A percentile compares a stretch with the other conserved stretches of the same genome.
These are phyloP conservation scores for Penicillium fimorum DNA, from an alignment of 495 filamentous ascomycete genomes.

Conservation along the genomic window DNA sequence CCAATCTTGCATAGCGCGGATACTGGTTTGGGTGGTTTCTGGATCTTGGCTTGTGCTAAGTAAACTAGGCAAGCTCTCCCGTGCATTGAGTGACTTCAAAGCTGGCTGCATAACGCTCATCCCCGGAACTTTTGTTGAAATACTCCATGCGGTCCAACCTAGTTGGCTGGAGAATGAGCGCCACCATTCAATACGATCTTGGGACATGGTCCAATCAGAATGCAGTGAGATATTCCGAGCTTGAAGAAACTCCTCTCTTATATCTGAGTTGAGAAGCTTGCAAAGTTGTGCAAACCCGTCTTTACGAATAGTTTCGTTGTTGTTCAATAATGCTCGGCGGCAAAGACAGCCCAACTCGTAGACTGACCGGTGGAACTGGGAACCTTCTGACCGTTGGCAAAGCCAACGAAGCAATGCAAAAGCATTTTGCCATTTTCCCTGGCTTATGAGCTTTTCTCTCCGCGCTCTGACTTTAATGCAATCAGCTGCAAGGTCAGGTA, in stretches of 20 bases:
- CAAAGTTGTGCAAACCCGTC: too few species aligned
- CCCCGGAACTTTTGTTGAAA: slow-evolving; percentile 11
- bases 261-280: too few species aligned
- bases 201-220: too few species aligned
- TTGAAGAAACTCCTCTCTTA: too few species aligned
- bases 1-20: slow-evolving; percentile 11
- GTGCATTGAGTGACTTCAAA: slow-evolving; percentile 13
- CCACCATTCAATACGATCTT: slow-evolving; percentile 18
- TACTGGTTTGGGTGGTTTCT: too few species aligned
- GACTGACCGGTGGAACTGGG: slow-evolving; percentile 28
- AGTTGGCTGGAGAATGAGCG: slow-evolving; percentile 22
- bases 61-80: too few species aligned
- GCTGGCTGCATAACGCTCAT: slow-evolving; percentile 4
- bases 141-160: slow-evolving; percentile 33
- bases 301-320: slow-evolving; percentile 7
- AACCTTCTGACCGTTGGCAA: slow-evolving; percentile 26
- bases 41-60: too few species aligned
- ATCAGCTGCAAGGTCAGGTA: slow-evolving; percentile 32
- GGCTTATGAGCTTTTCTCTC: slow-evolving; percentile 11
- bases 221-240: too few species aligned
- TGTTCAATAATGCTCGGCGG: slow-evolving; percentile 24
- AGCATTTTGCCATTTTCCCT: slow-evolving; percentile 24
- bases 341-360: slow-evolving; percentile 33
- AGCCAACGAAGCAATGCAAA: slow-evolving; percentile 31
- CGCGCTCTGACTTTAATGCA: slow-evolving; percentile 14